A percentile compares a stretch with the other conserved stretches of the same genome.
Evolutionary conservation across 306 rosid genomes (phyloP).

Genomic region (Pterocarpus santalinus): DNA sequence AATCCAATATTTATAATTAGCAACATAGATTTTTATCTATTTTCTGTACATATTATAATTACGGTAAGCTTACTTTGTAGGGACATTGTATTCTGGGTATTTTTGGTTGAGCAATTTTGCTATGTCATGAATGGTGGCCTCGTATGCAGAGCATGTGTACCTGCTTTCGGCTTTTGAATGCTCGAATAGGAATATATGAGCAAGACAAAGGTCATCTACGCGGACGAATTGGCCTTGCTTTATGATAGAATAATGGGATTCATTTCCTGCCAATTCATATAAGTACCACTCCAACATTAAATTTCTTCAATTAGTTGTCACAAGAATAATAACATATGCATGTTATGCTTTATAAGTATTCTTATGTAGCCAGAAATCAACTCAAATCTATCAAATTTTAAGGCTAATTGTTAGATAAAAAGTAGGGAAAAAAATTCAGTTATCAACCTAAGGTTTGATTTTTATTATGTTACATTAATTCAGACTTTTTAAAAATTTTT

Average conservation of each 20-base stretch:
- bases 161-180: constrained; percentile 73
- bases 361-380: too few relatives aligned
- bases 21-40: too few relatives aligned
- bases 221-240: constrained; percentile 74
- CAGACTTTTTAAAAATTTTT: too few relatives aligned
- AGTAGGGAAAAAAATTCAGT: too few relatives aligned
- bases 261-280: constrained; percentile 57
- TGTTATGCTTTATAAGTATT: too few relatives aligned
- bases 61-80: constrained; percentile 59
- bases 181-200: constrained; percentile 72
- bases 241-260: constrained; percentile 65
- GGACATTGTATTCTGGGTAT: constrained; percentile 64
- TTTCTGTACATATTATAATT: too few relatives aligned
- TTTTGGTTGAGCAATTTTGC: constrained; percentile 63
- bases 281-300: background rate
- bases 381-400: too few relatives aligned
- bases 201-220: constrained; percentile 74
- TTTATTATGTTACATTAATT: too few relatives aligned
- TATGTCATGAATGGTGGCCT: constrained; percentile 70
- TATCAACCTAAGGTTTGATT: too few relatives aligned
- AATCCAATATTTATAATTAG: constrained; percentile 1
- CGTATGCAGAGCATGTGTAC: constrained; percentile 65
- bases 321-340: too few relatives aligned
- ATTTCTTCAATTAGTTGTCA: too few relatives aligned
- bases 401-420: too few relatives aligned